A percentile compares a stretch with the other conserved stretches of the same genome.
phyloP scores from a whole-genome alignment of 2,329 filamentous ascomycete genomes.

The Venturia aucupariae region DNA sequence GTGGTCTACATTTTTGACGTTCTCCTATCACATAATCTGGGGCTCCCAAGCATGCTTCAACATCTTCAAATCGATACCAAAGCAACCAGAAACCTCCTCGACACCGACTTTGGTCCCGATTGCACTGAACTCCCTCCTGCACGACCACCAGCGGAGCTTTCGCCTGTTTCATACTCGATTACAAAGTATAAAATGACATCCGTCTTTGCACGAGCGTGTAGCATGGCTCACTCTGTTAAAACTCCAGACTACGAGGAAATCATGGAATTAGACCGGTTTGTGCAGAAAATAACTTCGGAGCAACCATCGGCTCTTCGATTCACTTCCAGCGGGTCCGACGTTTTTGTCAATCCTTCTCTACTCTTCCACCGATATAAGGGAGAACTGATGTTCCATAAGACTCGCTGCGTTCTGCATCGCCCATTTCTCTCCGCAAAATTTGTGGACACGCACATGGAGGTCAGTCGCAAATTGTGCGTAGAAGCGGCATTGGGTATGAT shows the following conservation, averaged over 20 bases:
- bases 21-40: conserved; percentile 28
- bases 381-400: conserved; percentile 43
- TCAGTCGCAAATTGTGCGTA: conserved; percentile 39
- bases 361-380: conserved; percentile 45
- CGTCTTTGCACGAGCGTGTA: conserved; percentile 32
- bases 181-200: conserved; percentile 26
- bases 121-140: conserved; percentile 19
- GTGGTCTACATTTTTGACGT: conserved; percentile 35
- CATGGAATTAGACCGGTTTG: conserved; percentile 28
- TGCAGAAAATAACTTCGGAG: conserved; percentile 26
- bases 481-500: conserved; percentile 41
- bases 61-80: conserved; percentile 30
- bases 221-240: conserved; percentile 29
- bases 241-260: conserved; percentile 29
- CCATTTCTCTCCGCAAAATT: conserved; percentile 38
- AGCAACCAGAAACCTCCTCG: conserved; percentile 29
- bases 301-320: conserved; percentile 7
- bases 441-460: conserved; percentile 25
- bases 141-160: conserved; percentile 24
- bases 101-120: conserved; percentile 11
- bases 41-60: conserved; percentile 27
- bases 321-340: conserved; percentile 30
- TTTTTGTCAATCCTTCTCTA: conserved; percentile 41
- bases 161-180: conserved; percentile 27
- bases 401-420: conserved; percentile 45